Evolutionary conservation across 2,329 filamentous ascomycete species (phyloP).

Genomic region (Dactylellina drechsleri): DNA sequence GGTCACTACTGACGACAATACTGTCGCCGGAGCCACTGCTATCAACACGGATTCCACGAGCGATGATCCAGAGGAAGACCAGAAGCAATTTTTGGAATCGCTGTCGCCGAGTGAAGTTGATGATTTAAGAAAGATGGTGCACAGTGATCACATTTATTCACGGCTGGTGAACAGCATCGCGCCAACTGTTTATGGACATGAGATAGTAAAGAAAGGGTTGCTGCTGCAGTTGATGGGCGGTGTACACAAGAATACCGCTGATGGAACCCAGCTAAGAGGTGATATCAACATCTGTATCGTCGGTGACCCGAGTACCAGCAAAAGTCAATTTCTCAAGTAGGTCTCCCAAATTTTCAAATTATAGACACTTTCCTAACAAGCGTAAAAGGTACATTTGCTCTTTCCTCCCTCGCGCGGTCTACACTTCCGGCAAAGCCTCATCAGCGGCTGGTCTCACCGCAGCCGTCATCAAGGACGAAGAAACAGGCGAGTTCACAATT

Average conservation of each 20-base stretch:
- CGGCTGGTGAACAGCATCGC: conserved; percentile 92
- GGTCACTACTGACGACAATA: conserved; percentile 85
- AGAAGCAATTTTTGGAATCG: conserved; percentile 85
- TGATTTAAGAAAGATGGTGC: conserved; percentile 90
- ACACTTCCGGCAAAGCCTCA: conserved; percentile 96
- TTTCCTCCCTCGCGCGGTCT: conserved; percentile 94
- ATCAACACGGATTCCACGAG: conserved; percentile 70
- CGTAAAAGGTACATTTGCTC: conserved; percentile 80
- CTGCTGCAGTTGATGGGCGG: conserved; percentile 95
- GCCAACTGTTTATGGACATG: conserved; percentile 96
- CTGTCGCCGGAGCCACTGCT: conserved; percentile 79
- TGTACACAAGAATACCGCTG: conserved; percentile 87
- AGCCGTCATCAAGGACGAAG: conserved; percentile 96
- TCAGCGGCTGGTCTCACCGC: conserved; percentile 97
- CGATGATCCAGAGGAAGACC: conserved; percentile 62
- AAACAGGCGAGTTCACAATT: conserved; percentile 98
- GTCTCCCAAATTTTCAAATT: conserved; percentile 20
- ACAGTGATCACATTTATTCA: conserved; percentile 93
- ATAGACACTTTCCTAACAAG: conserved; percentile 66
- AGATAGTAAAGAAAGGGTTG: conserved; percentile 96
- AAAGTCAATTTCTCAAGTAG: conserved; percentile 93
- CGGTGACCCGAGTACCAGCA: conserved; percentile 94
- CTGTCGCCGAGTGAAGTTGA: conserved; percentile 88
- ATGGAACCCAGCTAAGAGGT: conserved; percentile 94
- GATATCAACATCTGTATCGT: conserved; percentile 99